These are phyloP conservation scores for Phycomyces blakesleeanus DNA, from an alignment of 192 early-diverging fungal genomes.

Conservation along the genomic window DNA sequence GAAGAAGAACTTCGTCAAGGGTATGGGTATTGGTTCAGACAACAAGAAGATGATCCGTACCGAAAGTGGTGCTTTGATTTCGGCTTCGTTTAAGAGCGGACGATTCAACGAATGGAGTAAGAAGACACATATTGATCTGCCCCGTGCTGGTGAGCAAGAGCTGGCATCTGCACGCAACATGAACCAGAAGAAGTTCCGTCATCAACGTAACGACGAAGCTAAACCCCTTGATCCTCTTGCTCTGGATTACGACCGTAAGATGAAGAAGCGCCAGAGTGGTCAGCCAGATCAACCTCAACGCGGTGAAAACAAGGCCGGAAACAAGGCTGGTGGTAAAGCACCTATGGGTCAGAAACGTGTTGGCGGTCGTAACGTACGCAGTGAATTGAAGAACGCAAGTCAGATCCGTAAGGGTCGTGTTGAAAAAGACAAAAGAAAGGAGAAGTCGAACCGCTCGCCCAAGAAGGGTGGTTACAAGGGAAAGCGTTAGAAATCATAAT, in stretches of 20 bases:
- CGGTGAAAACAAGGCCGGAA: constrained; percentile 17
- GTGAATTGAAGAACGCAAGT: constrained; percentile 75
- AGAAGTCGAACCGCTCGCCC: constrained; percentile 64
- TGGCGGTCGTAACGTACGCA: constrained; percentile 43
- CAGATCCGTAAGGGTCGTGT: constrained; percentile 79
- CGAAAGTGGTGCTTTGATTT: constrained; percentile 86
- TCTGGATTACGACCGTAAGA: constrained; percentile 61
- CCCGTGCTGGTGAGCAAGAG: constrained; percentile 86
- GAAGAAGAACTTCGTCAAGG: constrained; percentile 87
- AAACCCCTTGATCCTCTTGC: constrained; percentile 68
- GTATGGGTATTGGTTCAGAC: constrained; percentile 82
- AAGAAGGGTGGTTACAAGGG: constrained; percentile 27
- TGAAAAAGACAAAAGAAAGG: constrained; percentile 67
- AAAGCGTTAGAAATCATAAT: neutral
- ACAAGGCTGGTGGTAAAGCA: constrained; percentile 22
- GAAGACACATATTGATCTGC: constrained; percentile 75
- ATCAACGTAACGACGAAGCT: constrained; percentile 70
- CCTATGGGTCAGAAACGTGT: constrained; percentile 40
- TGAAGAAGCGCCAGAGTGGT: constrained; percentile 51
- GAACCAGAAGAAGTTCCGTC: constrained; percentile 63
- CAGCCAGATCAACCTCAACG: constrained; percentile 40
- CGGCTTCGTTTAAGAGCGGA: constrained; percentile 83
- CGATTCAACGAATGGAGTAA: constrained; percentile 91
- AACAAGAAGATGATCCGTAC: constrained; percentile 94
- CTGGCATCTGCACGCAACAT: constrained; percentile 48